Conservation (phyloP, 352 stramenopile genomes). For the Phytophthora nicotianae region DNA sequence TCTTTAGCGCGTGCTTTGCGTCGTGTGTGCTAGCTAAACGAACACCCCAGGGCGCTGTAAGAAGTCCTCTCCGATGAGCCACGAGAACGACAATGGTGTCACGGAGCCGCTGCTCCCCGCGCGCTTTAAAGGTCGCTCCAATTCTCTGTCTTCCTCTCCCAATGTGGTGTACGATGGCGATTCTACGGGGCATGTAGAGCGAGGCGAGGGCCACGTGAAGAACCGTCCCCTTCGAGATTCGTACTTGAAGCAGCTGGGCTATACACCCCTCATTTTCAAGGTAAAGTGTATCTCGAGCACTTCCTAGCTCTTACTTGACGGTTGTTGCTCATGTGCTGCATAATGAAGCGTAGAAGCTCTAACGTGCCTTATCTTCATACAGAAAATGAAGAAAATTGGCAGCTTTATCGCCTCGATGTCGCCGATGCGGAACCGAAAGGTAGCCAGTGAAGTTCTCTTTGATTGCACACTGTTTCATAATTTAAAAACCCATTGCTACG, state of each 20-base stretch:
- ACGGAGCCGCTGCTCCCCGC: constrained; percentile 60
- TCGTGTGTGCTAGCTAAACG: background rate
- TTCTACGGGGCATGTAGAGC: constrained; percentile 11
- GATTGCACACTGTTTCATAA: background rate
- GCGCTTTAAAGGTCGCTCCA: constrained; percentile 38
- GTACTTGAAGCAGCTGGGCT: constrained; percentile 78
- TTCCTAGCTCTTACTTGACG: constrained; percentile 3
- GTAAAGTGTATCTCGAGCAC: constrained; percentile 35
- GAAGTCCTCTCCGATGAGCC: constrained; percentile 27
- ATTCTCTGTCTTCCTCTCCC: constrained; percentile 19
- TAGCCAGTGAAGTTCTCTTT: constrained; percentile 1
- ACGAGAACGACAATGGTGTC: constrained; percentile 31
- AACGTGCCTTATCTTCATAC: background rate
- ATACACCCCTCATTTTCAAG: constrained; percentile 83
- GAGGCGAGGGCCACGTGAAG: constrained; percentile 28
- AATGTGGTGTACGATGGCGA: constrained; percentile 27
- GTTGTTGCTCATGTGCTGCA: constrained; percentile 1
- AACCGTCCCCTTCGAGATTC: constrained; percentile 58
- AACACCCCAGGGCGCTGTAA: background rate
- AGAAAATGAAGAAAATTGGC: constrained; percentile 79
- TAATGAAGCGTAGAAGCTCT: constrained; percentile 1
- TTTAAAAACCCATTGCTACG: constrained; percentile 1
- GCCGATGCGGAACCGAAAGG: constrained; percentile 57
- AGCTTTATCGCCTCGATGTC: constrained; percentile 77
- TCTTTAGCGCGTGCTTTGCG: background rate